Evolutionary conservation across 2,329 filamentous ascomycete species (phyloP).

Genomic region (Penicillium fuscoglaucum): DNA sequence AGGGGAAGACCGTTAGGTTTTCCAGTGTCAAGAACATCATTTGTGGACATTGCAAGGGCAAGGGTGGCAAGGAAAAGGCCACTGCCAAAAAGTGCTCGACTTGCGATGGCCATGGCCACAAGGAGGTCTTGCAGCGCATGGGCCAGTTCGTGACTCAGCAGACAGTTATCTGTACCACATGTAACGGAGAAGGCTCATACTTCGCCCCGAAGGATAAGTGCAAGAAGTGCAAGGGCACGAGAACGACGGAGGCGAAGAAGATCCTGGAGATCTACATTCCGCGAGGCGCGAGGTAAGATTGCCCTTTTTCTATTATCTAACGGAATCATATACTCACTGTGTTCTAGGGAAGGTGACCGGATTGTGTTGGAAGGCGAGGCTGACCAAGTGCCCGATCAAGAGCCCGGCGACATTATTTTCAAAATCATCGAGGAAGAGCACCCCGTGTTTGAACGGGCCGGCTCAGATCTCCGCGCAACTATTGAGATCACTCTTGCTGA

Average conservation of each 20-base stretch:
- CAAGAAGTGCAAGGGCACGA: slow-evolving; percentile 97
- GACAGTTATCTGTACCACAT: slow-evolving; percentile 76
- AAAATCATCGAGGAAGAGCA: slow-evolving; percentile 79
- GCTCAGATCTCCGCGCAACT: slow-evolving; percentile 79
- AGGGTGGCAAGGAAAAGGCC: slow-evolving; percentile 86
- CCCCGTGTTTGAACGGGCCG: slow-evolving; percentile 76
- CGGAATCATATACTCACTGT: slow-evolving; percentile 6
- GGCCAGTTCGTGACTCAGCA: slow-evolving; percentile 84
- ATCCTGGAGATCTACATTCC: slow-evolving; percentile 96
- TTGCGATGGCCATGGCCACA: slow-evolving; percentile 78
- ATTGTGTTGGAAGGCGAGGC: slow-evolving; percentile 92
- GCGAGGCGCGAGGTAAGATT: slow-evolving; percentile 66
- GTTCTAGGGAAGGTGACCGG: slow-evolving; percentile 69
- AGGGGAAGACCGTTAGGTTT: slow-evolving; percentile 97
- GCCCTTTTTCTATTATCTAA: background rate
- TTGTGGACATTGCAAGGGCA: slow-evolving; percentile 83
- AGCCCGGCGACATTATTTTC: slow-evolving; percentile 91
- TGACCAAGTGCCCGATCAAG: slow-evolving; percentile 85
- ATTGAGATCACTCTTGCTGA: slow-evolving; percentile 80
- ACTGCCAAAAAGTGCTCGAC: slow-evolving; percentile 79
- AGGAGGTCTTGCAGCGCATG: slow-evolving; percentile 76
- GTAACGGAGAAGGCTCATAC: slow-evolving; percentile 78
- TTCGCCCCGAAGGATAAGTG: slow-evolving; percentile 97
- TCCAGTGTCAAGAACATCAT: slow-evolving; percentile 91
- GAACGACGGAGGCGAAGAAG: slow-evolving; percentile 85